phyloP scores from a whole-genome alignment of 345 rosid species.

The Citrus sinensis region DVS_A1.0 CM039169.1:4736001-4736500 shows the following conservation, averaged over 20 bases:
- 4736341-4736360: conserved; percentile 77
- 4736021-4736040: neutral
- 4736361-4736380: conserved; percentile 61
- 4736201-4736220: neutral
- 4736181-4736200: neutral
- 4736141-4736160: neutral
- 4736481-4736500: conserved; percentile 39
- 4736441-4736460: conserved; percentile 58
- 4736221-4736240: conserved; percentile 13
- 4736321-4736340: conserved; percentile 57
- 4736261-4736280: conserved; percentile 52
- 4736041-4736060: neutral
- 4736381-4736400: conserved; percentile 79
- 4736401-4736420: conserved; percentile 67
- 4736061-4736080: neutral
- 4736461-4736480: conserved; percentile 88
- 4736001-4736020: neutral
- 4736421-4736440: conserved; percentile 62
- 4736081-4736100: neutral
- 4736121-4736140: neutral
- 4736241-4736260: conserved; percentile 11
- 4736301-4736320: conserved; percentile 87
- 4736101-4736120: neutral
- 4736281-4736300: conserved; percentile 58
- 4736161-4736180: neutral